Conservation (phyloP, 2,329 filamentous ascomycete species). For the Trichophyton benhamiae region DNA sequence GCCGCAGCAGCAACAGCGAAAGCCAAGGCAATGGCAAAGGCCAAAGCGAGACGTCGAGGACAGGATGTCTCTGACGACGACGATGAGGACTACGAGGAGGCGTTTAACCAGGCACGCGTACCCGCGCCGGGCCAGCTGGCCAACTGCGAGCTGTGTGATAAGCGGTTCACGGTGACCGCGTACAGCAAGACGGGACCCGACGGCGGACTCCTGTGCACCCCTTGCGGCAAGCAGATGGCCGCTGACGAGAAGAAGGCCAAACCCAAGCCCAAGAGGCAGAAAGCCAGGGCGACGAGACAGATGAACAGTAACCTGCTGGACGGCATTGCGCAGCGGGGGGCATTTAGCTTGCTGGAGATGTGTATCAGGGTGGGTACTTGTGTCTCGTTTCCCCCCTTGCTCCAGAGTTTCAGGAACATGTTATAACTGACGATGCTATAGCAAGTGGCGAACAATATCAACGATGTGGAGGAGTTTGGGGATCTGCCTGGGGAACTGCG, state of each 20-base stretch:
- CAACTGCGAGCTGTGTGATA: constrained; percentile 73
- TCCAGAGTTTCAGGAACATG: too few relatives aligned
- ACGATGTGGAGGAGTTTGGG: constrained; percentile 53
- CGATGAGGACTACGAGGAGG: constrained; percentile 37
- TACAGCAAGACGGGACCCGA: constrained; percentile 72
- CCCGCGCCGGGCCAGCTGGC: constrained; percentile 74
- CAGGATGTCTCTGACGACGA: constrained; percentile 30
- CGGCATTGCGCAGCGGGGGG: constrained; percentile 42
- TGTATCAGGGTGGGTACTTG: constrained; percentile 42
- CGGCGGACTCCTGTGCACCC: constrained; percentile 74
- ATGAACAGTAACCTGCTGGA: constrained; percentile 76
- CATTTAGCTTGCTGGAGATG: constrained; percentile 38
- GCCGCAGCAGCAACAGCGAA: constrained; percentile 36
- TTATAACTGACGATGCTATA: constrained; percentile 12
- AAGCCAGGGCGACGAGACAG: constrained; percentile 56
- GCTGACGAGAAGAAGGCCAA: constrained; percentile 50
- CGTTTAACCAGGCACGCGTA: constrained; percentile 43
- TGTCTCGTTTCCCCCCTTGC: too few relatives aligned
- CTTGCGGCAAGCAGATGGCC: constrained; percentile 63
- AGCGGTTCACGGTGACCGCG: constrained; percentile 82
- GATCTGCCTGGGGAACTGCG: constrained; percentile 48
- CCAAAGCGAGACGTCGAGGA: constrained; percentile 30
- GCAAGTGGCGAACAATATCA: constrained; percentile 51
- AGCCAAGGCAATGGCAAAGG: constrained; percentile 40
- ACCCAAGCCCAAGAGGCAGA: constrained; percentile 42